Percentiles rank a stretch among this genome's conserved stretches.
Conservation (phyloP, 129 eudicot species). For the Chrysanthemum makinoi region DNA sequence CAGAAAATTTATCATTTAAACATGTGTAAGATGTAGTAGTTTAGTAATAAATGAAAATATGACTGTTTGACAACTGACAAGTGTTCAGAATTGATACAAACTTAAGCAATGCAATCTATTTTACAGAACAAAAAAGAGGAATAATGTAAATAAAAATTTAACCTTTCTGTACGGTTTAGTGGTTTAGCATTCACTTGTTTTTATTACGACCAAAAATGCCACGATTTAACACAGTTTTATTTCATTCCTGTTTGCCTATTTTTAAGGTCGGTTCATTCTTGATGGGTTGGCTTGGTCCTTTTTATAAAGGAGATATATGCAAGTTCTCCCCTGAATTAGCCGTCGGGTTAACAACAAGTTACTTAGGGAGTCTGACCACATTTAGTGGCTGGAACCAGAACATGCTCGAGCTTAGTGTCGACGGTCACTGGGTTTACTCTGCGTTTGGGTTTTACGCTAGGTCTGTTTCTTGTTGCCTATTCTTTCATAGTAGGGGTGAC, state of each 20-base stretch:
- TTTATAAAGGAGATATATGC: constrained; percentile 64
- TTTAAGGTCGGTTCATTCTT: constrained; percentile 83
- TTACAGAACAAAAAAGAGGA: too few relatives aligned
- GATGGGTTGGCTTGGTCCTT: constrained; percentile 95
- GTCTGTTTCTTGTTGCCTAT: constrained; percentile 61
- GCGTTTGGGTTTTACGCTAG: constrained; percentile 68
- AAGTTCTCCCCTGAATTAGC: constrained; percentile 69
- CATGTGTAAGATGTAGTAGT: too few relatives aligned
- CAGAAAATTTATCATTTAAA: too few relatives aligned
- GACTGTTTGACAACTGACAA: too few relatives aligned
- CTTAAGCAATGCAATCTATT: too few relatives aligned
- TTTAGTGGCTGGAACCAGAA: constrained; percentile 98
- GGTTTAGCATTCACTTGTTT: too few relatives aligned
- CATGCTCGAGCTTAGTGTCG: constrained; percentile 81
- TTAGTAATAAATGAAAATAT: too few relatives aligned
- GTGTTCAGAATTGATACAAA: too few relatives aligned
- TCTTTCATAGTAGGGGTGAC: constrained; percentile 71
- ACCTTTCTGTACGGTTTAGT: too few relatives aligned
- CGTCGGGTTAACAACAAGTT: constrained; percentile 80
- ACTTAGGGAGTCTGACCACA: constrained; percentile 91
- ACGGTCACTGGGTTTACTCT: constrained; percentile 71
- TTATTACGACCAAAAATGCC: too few relatives aligned
- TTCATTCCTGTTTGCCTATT: background rate
- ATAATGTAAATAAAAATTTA: too few relatives aligned
- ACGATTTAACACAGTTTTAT: too few relatives aligned